These are phyloP conservation scores for Hanseniaspora sp. DNA, from an alignment of 1,139 yeast species.

Conservation along the genomic window DNA sequence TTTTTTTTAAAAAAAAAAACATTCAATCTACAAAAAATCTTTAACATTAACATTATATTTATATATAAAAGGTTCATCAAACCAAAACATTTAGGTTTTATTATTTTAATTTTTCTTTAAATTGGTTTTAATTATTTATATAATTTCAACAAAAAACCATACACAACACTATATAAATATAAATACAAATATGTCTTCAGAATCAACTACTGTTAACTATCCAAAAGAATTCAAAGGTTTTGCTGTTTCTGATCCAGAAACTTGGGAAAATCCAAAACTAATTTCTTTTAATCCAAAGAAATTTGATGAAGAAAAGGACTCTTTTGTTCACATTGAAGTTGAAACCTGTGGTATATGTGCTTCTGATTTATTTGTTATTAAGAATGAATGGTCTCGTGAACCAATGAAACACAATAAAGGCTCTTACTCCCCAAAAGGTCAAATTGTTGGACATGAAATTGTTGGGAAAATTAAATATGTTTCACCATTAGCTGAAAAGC, in stretches of 20 bases:
- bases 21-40: too few relatives aligned
- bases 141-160: too few relatives aligned
- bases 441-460: slow-evolving; percentile 39
- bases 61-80: too few relatives aligned
- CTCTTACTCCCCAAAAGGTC: slow-evolving; percentile 27
- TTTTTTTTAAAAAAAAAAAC: too few relatives aligned
- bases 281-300: slow-evolving; percentile 30
- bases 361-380: slow-evolving; percentile 38
- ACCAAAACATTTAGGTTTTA: too few relatives aligned
- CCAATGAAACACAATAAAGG: slow-evolving; percentile 32
- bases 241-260: slow-evolving; percentile 34
- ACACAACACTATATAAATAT: too few relatives aligned
- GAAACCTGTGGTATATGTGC: slow-evolving; percentile 50
- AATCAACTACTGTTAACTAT: slow-evolving; percentile 29
- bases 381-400: slow-evolving; percentile 31
- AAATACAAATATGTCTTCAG: slow-evolving; percentile 14
- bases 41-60: too few relatives aligned
- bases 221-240: slow-evolving; percentile 39
- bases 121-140: too few relatives aligned
- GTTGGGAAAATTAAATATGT: slow-evolving; percentile 36
- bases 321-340: slow-evolving; percentile 30
- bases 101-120: too few relatives aligned
- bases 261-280: slow-evolving; percentile 37
- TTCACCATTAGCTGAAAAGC: slow-evolving; percentile 19
- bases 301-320: slow-evolving; percentile 27